These are phyloP conservation scores for Apophysomyces trapeziformis DNA, from an alignment of 371 early-diverging fungal species.

Conservation along the genomic window DNA sequence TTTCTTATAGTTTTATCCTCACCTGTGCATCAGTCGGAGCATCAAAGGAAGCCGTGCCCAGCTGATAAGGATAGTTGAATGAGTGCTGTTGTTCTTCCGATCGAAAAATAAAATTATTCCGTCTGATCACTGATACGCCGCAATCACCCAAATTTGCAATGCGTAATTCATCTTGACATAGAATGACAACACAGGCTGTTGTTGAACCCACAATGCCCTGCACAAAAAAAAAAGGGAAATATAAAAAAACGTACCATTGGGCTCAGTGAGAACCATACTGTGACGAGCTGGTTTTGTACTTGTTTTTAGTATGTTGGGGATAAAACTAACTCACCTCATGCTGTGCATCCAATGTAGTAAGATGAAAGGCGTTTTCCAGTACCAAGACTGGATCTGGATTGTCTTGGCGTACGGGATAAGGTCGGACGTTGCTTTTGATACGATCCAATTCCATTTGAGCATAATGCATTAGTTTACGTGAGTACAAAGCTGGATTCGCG, in stretches of 20 bases:
- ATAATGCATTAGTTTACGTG: conserved; percentile 91
- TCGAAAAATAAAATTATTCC: conserved; percentile 82
- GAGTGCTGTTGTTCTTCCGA: conserved; percentile 88
- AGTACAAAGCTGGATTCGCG: conserved; percentile 85
- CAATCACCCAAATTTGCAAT: conserved; percentile 94
- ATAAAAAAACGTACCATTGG: not conserved
- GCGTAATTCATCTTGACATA: conserved; percentile 86
- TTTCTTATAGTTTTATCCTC: not conserved
- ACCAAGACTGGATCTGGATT: conserved; percentile 27
- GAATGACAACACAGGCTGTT: conserved; percentile 85
- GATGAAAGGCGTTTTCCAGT: conserved; percentile 32
- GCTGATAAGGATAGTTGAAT: conserved; percentile 80
- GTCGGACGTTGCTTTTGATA: conserved; percentile 41
- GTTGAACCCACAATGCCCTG: conserved; percentile 73
- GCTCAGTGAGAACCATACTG: too few relatives aligned
- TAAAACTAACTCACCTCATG: conserved; percentile 24
- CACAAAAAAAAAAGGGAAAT: not conserved
- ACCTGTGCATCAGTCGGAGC: conserved; percentile 72
- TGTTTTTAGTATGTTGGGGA: not conserved
- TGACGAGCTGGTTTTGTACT: not conserved
- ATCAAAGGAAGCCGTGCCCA: conserved; percentile 71
- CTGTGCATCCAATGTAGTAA: conserved; percentile 32
- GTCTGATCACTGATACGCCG: conserved; percentile 83
- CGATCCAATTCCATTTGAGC: conserved; percentile 77
- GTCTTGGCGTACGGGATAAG: conserved; percentile 23